Evolutionary conservation across 1,139 yeast species (phyloP).

Genomic region (Scheffersomyces insectosa): DNA sequence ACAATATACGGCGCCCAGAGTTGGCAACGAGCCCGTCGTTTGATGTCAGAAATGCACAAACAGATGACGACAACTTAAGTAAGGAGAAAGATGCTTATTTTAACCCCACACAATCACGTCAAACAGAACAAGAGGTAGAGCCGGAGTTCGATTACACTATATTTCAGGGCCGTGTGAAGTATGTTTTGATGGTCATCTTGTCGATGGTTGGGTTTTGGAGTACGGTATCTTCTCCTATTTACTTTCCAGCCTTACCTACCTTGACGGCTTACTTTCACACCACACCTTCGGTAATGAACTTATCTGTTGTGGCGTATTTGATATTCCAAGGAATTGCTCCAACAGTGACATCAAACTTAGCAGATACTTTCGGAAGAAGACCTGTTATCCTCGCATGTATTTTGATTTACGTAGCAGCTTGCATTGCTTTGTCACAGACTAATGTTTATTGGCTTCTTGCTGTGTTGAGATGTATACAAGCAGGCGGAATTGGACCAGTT

Average conservation of each 20-base stretch:
- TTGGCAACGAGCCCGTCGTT: too few species aligned
- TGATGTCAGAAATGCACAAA: background rate
- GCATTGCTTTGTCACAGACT: constrained; percentile 60
- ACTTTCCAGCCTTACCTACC: constrained; percentile 43
- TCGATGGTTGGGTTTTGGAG: constrained; percentile 42
- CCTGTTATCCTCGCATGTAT: constrained; percentile 61
- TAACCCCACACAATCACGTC: background rate
- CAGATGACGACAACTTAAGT: background rate
- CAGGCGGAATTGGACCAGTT: constrained; percentile 43
- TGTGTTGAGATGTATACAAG: constrained; percentile 39
- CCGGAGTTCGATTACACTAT: constrained; percentile 12
- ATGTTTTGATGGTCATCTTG: constrained; percentile 24
- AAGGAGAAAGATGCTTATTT: background rate
- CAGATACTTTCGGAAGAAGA: constrained; percentile 69
- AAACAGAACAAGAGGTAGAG: background rate
- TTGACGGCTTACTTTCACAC: constrained; percentile 28
- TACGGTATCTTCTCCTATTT: constrained; percentile 39
- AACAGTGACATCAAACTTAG: constrained; percentile 59
- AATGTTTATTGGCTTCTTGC: constrained; percentile 40
- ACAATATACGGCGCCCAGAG: too few species aligned
- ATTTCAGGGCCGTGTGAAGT: constrained; percentile 12
- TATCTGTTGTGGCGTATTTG: constrained; percentile 40
- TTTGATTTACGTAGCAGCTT: constrained; percentile 53
- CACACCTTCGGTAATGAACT: constrained; percentile 25
- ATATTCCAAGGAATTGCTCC: constrained; percentile 51